Evolutionary conservation across 768 basidiomycete species (phyloP).

Genomic region (Tylopilus vinaceipallidus): DNA sequence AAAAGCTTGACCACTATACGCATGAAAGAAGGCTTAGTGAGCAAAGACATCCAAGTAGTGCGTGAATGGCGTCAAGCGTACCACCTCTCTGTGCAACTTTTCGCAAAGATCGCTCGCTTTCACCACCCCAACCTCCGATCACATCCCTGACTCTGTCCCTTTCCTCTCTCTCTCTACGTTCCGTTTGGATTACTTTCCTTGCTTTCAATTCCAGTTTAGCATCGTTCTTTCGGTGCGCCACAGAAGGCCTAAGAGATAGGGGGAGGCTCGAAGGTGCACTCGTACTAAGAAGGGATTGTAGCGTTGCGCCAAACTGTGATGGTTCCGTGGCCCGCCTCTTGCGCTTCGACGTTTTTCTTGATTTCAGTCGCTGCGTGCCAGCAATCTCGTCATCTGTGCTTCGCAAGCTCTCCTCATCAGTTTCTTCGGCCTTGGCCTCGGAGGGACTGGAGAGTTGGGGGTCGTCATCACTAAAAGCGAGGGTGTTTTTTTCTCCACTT

Average conservation of each 20-base stretch:
- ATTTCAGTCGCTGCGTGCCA: conserved; percentile 55
- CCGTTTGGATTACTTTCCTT: conserved; percentile 66
- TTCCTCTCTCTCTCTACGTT: conserved; percentile 74
- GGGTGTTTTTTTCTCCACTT: conserved; percentile 13
- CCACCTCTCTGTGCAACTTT: conserved; percentile 88
- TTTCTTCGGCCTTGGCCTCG: conserved; percentile 9
- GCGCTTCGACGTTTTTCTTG: conserved; percentile 77
- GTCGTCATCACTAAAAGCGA: conserved; percentile 6
- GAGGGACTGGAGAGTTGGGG: conserved; percentile 10
- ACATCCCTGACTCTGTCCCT: conserved; percentile 63
- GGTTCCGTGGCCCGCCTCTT: conserved; percentile 79
- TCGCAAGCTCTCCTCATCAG: conserved; percentile 28
- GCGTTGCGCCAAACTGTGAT: conserved; percentile 69
- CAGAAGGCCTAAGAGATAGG: conserved; percentile 76
- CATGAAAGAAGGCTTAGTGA: not conserved
- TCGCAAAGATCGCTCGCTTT: conserved; percentile 69
- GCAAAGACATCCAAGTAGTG: not conserved
- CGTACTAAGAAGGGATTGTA: conserved; percentile 71
- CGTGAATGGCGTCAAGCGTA: conserved; percentile 30
- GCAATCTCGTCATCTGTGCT: conserved; percentile 69
- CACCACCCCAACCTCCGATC: conserved; percentile 88
- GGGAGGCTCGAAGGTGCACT: conserved; percentile 68
- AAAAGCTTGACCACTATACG: conserved; percentile 76
- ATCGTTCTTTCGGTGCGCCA: conserved; percentile 65
- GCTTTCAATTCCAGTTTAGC: conserved; percentile 74